A percentile compares a stretch with the other conserved stretches of the same genome.
Conservation (phyloP, 345 rosid genomes). For the Syzygium jambos region DNA sequence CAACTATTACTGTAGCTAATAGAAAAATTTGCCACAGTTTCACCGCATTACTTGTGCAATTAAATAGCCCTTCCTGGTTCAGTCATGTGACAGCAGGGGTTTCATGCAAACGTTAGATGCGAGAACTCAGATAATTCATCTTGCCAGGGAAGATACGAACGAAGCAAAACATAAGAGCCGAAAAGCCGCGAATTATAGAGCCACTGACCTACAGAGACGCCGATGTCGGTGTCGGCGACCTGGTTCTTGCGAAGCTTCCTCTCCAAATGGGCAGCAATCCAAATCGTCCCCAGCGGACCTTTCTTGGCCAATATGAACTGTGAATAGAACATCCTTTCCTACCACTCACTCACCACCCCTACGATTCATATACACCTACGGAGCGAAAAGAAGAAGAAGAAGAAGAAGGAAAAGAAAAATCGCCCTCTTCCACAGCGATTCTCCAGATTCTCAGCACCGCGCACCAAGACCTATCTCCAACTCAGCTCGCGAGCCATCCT, state of each 20-base stretch:
- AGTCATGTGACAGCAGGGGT: neutral
- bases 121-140: neutral
- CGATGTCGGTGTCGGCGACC: constrained; percentile 99
- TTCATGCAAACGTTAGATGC: neutral
- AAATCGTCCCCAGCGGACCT: constrained; percentile 98
- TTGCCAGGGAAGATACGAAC: neutral
- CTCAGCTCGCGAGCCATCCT: neutral
- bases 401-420: neutral
- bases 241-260: constrained; percentile 99
- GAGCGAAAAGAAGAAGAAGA: constrained; percentile 3
- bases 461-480: neutral
- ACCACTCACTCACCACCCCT: constrained; percentile 1
- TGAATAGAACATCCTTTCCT: constrained; percentile 75
- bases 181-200: neutral
- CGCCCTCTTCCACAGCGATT: neutral
- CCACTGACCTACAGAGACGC: constrained; percentile 80
- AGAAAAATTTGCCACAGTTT: neutral
- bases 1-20: neutral
- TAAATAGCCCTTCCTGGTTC: neutral
- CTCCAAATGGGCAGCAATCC: constrained; percentile 99
- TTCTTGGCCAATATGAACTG: constrained; percentile 99
- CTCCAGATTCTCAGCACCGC: neutral
- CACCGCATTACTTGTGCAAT: neutral
- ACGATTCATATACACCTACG: constrained; percentile 11
- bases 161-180: neutral